Percentiles rank a stretch among this genome's conserved stretches.
Evolutionary conservation across 768 basidiomycete genomes (phyloP).

Genomic region (Auricularia cornea): DNA sequence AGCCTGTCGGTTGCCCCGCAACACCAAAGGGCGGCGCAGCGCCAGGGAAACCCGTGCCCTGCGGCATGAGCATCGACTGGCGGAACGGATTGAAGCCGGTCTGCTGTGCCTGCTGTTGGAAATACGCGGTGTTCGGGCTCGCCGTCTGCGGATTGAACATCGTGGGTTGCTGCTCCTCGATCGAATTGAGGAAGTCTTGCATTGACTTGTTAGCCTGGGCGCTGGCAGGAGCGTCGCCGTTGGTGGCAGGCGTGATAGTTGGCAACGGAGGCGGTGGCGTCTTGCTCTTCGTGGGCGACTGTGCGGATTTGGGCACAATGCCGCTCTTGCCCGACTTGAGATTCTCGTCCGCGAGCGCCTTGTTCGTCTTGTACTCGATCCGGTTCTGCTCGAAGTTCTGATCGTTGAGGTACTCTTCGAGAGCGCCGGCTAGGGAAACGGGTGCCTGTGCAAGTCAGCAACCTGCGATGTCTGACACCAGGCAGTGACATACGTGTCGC

Average conservation of each 20-base stretch:
- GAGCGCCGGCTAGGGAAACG: slow-evolving; percentile 82
- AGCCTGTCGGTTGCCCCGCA: slow-evolving; percentile 24
- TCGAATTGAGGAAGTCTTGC: slow-evolving; percentile 81
- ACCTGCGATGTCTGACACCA: neutral
- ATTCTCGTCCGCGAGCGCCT: slow-evolving; percentile 48
- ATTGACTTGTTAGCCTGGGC: too few species aligned
- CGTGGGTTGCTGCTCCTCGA: slow-evolving; percentile 67
- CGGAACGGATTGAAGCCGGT: slow-evolving; percentile 70
- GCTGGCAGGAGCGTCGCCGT: too few species aligned
- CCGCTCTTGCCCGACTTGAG: slow-evolving; percentile 10
- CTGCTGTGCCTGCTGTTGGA: slow-evolving; percentile 33
- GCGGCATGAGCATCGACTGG: slow-evolving; percentile 39
- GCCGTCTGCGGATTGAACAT: slow-evolving; percentile 58
- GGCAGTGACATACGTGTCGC: slow-evolving; percentile 47
- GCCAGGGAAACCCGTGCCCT: slow-evolving; percentile 19
- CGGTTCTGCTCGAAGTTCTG: slow-evolving; percentile 96
- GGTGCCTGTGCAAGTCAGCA: slow-evolving; percentile 55
- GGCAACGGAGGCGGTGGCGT: slow-evolving; percentile 12
- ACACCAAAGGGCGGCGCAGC: too few species aligned
- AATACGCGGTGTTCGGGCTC: slow-evolving; percentile 27
- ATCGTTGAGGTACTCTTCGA: slow-evolving; percentile 94
- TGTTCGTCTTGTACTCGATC: slow-evolving; percentile 81
- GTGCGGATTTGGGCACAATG: neutral
- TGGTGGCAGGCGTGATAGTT: too few species aligned
- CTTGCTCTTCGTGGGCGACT: slow-evolving; percentile 5